These are phyloP conservation scores for Atractiella rhizophila DNA, from an alignment of 768 basidiomycete genomes.

Conservation along the genomic window DNA sequence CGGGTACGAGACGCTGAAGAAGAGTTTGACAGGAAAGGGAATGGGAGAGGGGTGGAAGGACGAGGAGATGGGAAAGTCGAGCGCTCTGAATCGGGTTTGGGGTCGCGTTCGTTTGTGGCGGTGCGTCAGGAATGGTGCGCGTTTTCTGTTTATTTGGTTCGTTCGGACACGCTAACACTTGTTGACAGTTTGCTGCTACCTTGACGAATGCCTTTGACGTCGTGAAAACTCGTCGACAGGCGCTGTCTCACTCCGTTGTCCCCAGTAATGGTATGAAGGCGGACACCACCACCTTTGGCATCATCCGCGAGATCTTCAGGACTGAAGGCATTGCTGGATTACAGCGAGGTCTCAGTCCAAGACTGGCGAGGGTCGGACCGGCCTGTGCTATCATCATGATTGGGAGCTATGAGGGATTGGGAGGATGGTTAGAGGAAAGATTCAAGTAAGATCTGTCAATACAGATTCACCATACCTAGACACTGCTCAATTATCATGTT, in stretches of 20 bases:
- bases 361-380: slow-evolving; percentile 83
- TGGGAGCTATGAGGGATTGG: too few species aligned
- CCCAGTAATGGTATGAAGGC: neutral
- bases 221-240: slow-evolving; percentile 77
- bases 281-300: slow-evolving; percentile 28
- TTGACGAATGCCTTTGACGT: slow-evolving; percentile 91
- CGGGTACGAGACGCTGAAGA: slow-evolving; percentile 65
- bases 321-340: slow-evolving; percentile 55
- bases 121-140: slow-evolving; percentile 49
- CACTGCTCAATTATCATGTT: too few species aligned
- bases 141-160: neutral
- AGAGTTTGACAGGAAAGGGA: slow-evolving; percentile 25
- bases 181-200: slow-evolving; percentile 35
- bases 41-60: slow-evolving; percentile 32
- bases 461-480: too few species aligned
- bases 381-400: slow-evolving; percentile 99
- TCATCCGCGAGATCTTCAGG: slow-evolving; percentile 42
- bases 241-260: too few species aligned
- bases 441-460: too few species aligned
- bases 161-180: neutral
- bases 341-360: slow-evolving; percentile 60
- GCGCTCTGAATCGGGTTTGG: too few species aligned
- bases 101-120: slow-evolving; percentile 70
- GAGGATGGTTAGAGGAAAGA: too few species aligned
- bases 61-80: slow-evolving; percentile 23